phyloP scores from a whole-genome alignment of 257 asterid species.

The Eucommia ulmoides region DNA sequence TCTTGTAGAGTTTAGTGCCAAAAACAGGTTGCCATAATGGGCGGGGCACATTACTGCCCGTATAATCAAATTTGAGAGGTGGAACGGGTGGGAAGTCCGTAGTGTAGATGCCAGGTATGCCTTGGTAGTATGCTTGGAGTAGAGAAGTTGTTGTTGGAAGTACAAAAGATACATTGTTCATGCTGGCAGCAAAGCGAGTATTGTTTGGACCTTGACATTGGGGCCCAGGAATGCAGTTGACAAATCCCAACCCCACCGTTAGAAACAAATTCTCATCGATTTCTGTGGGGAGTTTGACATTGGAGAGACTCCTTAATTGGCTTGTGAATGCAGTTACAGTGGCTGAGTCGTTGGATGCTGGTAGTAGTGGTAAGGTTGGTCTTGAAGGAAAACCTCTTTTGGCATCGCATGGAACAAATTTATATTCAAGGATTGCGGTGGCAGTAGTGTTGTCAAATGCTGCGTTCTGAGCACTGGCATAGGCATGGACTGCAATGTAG shows the following conservation, averaged over 20 bases:
- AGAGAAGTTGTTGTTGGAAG: conserved; percentile 34
- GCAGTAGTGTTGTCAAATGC: conserved; percentile 56
- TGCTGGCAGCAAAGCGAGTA: conserved; percentile 47
- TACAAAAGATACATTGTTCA: conserved; percentile 48
- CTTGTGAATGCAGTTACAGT: conserved; percentile 40
- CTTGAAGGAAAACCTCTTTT: conserved; percentile 4
- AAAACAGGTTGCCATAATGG: conserved; percentile 40
- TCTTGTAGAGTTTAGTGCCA: conserved; percentile 40
- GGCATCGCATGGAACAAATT: conserved; percentile 9
- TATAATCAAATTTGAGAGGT: conserved; percentile 37
- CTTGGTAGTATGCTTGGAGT: conserved; percentile 49
- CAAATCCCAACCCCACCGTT: conserved; percentile 52
- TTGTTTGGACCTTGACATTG: conserved; percentile 57
- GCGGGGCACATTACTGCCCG: conserved; percentile 42
- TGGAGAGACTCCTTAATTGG: conserved; percentile 24
- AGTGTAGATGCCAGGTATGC: conserved; percentile 37
- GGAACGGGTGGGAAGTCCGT: conserved; percentile 47
- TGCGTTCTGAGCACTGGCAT: conserved; percentile 42
- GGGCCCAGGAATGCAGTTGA: conserved; percentile 43
- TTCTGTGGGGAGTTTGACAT: conserved; percentile 21
- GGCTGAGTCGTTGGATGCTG: conserved; percentile 39
- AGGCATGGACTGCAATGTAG: conserved; percentile 51
- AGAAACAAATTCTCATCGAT: conserved; percentile 43
- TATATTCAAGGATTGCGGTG: conserved; percentile 48
- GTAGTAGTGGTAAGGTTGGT: conserved; percentile 42